Evolutionary conservation across 192 early-diverging fungal genomes (phyloP).

Genomic region (Coemansia sp.): DNA sequence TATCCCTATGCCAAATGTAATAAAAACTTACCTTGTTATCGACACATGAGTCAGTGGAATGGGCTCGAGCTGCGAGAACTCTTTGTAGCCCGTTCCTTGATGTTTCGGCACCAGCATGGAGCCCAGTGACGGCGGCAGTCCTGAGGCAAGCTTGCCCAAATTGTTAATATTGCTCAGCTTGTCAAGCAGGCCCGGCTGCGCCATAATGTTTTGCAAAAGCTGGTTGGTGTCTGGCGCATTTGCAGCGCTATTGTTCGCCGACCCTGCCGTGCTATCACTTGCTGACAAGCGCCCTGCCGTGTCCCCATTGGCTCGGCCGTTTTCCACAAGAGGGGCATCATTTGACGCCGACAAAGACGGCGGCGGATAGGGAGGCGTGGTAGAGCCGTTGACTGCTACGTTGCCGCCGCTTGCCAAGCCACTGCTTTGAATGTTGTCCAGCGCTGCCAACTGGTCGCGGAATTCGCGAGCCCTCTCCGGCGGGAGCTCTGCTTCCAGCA

Average conservation of each 20-base stretch:
- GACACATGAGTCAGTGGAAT: slow-evolving; percentile 38
- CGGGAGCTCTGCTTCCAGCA: slow-evolving; percentile 25
- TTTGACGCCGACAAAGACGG: background rate
- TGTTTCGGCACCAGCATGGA: slow-evolving; percentile 20
- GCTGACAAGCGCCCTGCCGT: background rate
- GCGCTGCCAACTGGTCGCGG: slow-evolving; percentile 24
- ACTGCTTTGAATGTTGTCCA: slow-evolving; percentile 11
- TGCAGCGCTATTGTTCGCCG: background rate
- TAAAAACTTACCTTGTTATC: slow-evolving; percentile 41
- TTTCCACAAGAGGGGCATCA: background rate
- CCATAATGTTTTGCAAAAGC: slow-evolving; percentile 40
- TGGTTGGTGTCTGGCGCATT: slow-evolving; percentile 16
- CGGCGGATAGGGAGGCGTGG: background rate
- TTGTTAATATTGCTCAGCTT: slow-evolving; percentile 23
- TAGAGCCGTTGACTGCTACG: background rate
- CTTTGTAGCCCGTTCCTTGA: slow-evolving; percentile 15
- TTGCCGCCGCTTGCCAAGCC: background rate
- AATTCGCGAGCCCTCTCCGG: slow-evolving; percentile 21
- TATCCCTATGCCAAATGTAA: background rate
- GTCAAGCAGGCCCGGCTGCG: slow-evolving; percentile 31
- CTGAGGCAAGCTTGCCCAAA: slow-evolving; percentile 37
- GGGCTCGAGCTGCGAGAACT: slow-evolving; percentile 38
- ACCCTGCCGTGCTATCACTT: background rate
- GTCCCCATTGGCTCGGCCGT: background rate
- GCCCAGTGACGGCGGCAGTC: slow-evolving; percentile 30